A percentile compares a stretch with the other conserved stretches of the same genome.
Conservation (phyloP, 2,329 filamentous ascomycete species). For the Geosmithia putterillii region DNA sequence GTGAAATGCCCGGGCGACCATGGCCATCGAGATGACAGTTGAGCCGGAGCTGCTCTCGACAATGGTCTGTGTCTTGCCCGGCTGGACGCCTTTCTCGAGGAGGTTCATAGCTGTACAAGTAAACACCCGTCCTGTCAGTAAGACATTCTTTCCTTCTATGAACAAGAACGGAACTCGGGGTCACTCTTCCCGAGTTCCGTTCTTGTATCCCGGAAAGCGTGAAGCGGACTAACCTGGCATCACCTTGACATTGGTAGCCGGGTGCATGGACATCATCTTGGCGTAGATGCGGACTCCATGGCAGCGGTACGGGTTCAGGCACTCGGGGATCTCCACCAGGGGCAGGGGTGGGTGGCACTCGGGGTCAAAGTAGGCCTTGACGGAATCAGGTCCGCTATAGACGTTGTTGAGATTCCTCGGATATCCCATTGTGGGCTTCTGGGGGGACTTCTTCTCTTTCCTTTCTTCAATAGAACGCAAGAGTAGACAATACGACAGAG, state of each 20-base stretch:
- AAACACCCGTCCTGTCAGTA: neutral
- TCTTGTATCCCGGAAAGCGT: neutral
- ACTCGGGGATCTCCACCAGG: constrained; percentile 45
- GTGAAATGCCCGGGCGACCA: constrained; percentile 6
- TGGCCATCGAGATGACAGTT: constrained; percentile 44
- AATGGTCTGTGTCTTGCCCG: constrained; percentile 32
- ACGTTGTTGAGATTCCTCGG: constrained; percentile 28
- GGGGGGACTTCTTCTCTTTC: neutral
- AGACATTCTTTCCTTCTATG: neutral
- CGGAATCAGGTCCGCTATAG: constrained; percentile 42
- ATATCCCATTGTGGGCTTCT: neutral
- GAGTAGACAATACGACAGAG: neutral
- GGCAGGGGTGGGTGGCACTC: constrained; percentile 36
- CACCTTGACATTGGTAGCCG: constrained; percentile 52
- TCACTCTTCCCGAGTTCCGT: neutral
- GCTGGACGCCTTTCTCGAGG: constrained; percentile 20
- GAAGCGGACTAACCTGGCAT: constrained; percentile 34
- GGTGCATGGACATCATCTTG: constrained; percentile 51
- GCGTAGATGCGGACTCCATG: constrained; percentile 5
- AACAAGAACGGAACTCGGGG: neutral
- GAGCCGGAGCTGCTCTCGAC: constrained; percentile 52
- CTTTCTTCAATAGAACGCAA: neutral
- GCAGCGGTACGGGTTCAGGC: constrained; percentile 7
- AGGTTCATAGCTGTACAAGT: constrained; percentile 37
- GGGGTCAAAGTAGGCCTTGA: constrained; percentile 23